phyloP scores from a whole-genome alignment of 202 grass and related monocot species.

The Hordeum pubiflorum region DNA sequence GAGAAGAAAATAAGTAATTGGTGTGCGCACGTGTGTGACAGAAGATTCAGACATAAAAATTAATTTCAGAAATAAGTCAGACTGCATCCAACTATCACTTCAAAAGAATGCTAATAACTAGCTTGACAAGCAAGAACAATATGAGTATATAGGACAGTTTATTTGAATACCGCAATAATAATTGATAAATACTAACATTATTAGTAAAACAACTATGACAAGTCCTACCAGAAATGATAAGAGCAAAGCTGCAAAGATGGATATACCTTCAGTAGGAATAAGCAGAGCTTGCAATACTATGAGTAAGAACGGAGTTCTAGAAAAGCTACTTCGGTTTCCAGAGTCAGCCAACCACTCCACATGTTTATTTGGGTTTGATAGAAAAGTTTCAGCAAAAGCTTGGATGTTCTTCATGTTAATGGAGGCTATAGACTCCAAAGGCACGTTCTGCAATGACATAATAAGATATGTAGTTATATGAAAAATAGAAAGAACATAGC shows the following conservation, averaged over 20 bases:
- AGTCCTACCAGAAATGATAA: slow-evolving; percentile 14
- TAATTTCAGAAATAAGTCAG: not conserved
- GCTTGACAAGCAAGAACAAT: not conserved
- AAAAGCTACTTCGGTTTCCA: slow-evolving; percentile 42
- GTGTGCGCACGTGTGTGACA: not conserved
- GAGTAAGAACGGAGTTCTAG: slow-evolving; percentile 65
- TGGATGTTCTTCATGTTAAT: slow-evolving; percentile 76
- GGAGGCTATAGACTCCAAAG: slow-evolving; percentile 40
- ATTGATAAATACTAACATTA: not conserved
- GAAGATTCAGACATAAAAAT: not conserved
- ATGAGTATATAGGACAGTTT: not conserved
- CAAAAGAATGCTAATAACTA: not conserved
- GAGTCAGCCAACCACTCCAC: slow-evolving; percentile 60
- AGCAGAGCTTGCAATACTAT: slow-evolving; percentile 63
- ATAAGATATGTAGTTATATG: slow-evolving; percentile 9
- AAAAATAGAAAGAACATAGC: slow-evolving; percentile 10
- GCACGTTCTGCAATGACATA: slow-evolving; percentile 51
- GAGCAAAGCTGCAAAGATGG: slow-evolving; percentile 17
- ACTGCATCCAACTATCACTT: not conserved
- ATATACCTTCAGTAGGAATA: slow-evolving; percentile 50
- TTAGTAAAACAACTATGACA: not conserved
- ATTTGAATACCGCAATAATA: not conserved
- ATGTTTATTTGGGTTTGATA: slow-evolving; percentile 50
- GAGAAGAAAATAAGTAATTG: not conserved
- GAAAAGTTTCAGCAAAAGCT: slow-evolving; percentile 58